Evolutionary conservation across 2,329 filamentous ascomycete genomes (phyloP), one percentile per base, ranked within the genome.

Genomic region (Fusarium pseudoanthophilum): DNA sequence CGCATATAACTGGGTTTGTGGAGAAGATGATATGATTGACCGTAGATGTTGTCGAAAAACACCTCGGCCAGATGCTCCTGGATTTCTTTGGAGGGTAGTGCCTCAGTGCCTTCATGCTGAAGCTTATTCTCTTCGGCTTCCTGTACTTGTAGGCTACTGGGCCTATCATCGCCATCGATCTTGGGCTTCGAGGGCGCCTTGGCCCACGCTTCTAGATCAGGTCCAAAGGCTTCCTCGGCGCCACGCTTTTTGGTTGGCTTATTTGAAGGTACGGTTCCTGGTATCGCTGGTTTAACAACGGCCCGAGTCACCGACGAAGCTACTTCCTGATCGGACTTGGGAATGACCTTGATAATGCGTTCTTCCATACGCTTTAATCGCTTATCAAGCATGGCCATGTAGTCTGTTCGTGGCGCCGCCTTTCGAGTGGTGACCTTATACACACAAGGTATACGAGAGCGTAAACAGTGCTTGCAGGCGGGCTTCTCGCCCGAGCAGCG

Each of bases 341-440:
- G 95, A 34, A 98, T 92, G 66, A 95, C 92, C 81, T 97, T 97
- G 84, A 98, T 97, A 71, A 98, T 96, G 64, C 95, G 92, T 78
- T 98, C 95, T 82, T 99, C 96, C 96, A 98, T 98, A 64, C 95
- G 89, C 85, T 97, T 98, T 75, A 98, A 83, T 60, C 96, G 90
- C 83, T 97, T 98, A 83, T 98, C 96, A 77, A 98, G 85, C 95
- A 98, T 98, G 46, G 95, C 95, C 96, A 98, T 98, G 82, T 98
- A 98, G 82, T 98, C 96, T 24, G 96, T 98, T 59, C 96, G 89
- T 6, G 96, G 96, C 7, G 95, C 95, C 3, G 95, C 95, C 82
- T 98, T 98, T 68, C 96, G 89, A 8, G 95, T 95, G 0, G 95
- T 98, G 67, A 97, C 94, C 80, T 98, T 98, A 87, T 98, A 99